Evolutionary conservation across 2,329 filamentous ascomycete genomes (phyloP), one percentile per base, ranked within the genome.

Genomic region (Claviceps fusiformis): DNA sequence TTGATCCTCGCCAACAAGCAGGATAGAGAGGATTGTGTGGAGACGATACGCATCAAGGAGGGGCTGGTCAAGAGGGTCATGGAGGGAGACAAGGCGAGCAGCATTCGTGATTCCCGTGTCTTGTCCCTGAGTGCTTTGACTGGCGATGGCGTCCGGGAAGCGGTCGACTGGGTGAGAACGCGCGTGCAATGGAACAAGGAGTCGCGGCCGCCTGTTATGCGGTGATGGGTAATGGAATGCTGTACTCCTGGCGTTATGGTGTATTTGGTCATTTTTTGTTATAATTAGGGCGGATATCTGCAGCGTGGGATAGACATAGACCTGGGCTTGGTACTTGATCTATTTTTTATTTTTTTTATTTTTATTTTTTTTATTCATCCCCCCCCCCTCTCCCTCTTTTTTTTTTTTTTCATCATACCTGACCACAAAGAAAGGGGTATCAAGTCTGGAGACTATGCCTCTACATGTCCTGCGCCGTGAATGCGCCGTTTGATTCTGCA

Each of bases 181-280:
- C 78, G 93, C 58, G 89, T 97, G 33, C 90, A 89, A 70, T 97
- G 93, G 89, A 97, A 97, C 68, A 95, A 93, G 72, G 92, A 96
- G 70, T 85, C 83, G 5, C 79, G 93, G 58, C 91, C 92, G 59
- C 93, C 93, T 2, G 84, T 95, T 53, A 95, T 96, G 91, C 80
- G 90, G 72, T 97, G 76, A 54, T 43, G 9, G 31, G n/a, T 11
- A 13, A 15, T 3, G 3, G 19, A 37, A 50, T 35, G 37, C 19
- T n/a, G 11, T 8, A 9, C 5, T 35, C 9, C 47, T 5, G 24
- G 9, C 31, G 35, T 24, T 43, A 10, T 52, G 7, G 37, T 19
- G 8, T 44, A 8, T 19, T 11, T 43, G 24, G 44, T 47, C 31
- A 15, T 37, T 24, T 19, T 41, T 24, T 29, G 24, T 24, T 3